Evolutionary conservation across 768 basidiomycete genomes (phyloP).

Genomic region (Serendipita sp.): DNA sequence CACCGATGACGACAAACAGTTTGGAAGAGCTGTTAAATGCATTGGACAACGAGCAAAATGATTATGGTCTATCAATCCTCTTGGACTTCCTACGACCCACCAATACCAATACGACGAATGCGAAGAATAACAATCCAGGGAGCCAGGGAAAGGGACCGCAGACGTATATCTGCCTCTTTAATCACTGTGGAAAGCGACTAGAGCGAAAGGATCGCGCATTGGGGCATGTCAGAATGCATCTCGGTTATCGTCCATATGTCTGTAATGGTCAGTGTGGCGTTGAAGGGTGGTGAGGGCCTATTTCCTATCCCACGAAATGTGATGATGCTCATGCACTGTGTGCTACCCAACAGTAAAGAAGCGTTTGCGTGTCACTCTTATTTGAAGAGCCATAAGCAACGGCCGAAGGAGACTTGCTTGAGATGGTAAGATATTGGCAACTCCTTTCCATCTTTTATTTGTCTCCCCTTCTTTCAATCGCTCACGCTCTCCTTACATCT

Average conservation of each 20-base stretch:
- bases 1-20: no score
- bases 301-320: neutral
- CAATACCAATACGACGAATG: no score
- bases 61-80: no score
- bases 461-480: no score
- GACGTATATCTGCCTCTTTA: neutral
- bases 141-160: no score
- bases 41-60: no score
- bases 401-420: neutral
- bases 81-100: no score
- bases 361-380: neutral
- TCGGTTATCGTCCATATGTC: neutral
- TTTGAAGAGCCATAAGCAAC: neutral
- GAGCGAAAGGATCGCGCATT: neutral
- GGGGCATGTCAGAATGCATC: neutral
- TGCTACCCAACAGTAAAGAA: neutral
- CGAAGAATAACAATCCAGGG: no score
- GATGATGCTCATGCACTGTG: neutral
- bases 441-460: no score
- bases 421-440: neutral
- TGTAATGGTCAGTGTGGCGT: neutral
- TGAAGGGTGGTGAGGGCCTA: neutral
- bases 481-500: no score
- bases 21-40: no score
- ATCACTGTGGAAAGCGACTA: neutral